Base-by-base conservation (phyloP, 2,329 filamentous ascomycete genomes). In the Colletotrichum endophyticum region DNA sequence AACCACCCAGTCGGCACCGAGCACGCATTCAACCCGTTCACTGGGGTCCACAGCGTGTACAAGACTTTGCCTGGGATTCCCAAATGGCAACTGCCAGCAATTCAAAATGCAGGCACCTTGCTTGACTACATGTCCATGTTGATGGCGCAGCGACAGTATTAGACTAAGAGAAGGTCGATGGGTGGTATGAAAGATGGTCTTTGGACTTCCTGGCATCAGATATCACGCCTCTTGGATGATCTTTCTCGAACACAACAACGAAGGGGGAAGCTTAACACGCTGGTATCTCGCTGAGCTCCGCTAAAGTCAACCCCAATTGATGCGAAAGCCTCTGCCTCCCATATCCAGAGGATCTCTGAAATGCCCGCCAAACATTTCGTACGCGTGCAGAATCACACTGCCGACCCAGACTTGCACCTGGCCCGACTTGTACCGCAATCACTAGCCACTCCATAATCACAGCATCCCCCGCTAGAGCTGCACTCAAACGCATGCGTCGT, bases 401-500 rank as follows among this genome's bases (percentile, higher is more conserved):
- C 39, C 16, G 69, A 67, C 16, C 68, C 73, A 28, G 73, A 36
- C 34, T 62, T 72, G 36, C 68, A 77, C 44, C 75, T 49, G 19
- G 70, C 76, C 15, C 44, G 59, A 15, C 28, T 64, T 25, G 70
- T 76, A 13, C 78, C 79, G 39, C 77, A 79, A 34, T 79, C 79
- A 22, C 61, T 78, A 1, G 76, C 79, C 4, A 22, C 56, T 22
- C 79, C 79, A 34, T 80, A 80, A 12, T 76, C 73, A 34, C 80
- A 81, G 73, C 80, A 81, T 6, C 57, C 77, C 5, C 80, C 80
- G 11, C 44, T 63, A 8, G 79, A 56, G 28, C 68, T 78, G 71
- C 79, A 81, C 76, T 81, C 78, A 64, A 78, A 81, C 3, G 78
- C 73, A 53, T 81, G 78, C 6, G 34, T 72, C 8, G 32, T 25